A percentile compares a stretch with the other conserved stretches of the same genome.
phyloP scores from a whole-genome alignment of 2,329 filamentous ascomycete species.

The Penicillium sp. region DNA sequence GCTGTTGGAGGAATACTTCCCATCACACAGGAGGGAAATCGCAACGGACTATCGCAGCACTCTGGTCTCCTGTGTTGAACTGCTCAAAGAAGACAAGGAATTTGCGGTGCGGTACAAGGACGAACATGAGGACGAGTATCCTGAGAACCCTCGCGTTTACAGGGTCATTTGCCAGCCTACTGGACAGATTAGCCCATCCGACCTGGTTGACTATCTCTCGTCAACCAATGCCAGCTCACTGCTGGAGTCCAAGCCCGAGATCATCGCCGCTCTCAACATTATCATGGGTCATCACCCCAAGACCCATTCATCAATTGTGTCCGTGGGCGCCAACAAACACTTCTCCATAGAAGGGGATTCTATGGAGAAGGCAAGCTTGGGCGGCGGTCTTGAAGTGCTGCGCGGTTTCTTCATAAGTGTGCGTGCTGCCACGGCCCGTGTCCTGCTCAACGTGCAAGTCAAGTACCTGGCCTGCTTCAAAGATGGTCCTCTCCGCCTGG shows the following conservation, averaged over 20 bases:
- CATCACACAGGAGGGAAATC: conserved; percentile 25
- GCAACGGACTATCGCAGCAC: conserved; percentile 43
- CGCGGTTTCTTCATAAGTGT: conserved; percentile 64
- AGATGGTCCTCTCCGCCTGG: conserved; percentile 38
- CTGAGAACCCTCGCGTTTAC: conserved; percentile 33
- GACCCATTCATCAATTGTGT: conserved; percentile 39
- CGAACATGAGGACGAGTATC: conserved; percentile 36
- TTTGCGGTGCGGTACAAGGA: conserved; percentile 36
- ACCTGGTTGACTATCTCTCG: conserved; percentile 47
- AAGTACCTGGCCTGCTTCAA: conserved; percentile 60
- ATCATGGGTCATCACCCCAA: conserved; percentile 53
- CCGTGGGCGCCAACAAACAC: conserved; percentile 55
- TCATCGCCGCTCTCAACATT: conserved; percentile 60
- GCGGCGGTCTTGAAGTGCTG: conserved; percentile 54
- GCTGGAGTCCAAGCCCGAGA: conserved; percentile 49
- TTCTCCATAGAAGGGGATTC: conserved; percentile 43
- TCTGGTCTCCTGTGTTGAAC: conserved; percentile 33
- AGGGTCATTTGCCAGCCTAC: conserved; percentile 36
- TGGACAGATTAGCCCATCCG: conserved; percentile 34
- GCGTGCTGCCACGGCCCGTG: conserved; percentile 56
- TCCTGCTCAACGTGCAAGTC: conserved; percentile 64
- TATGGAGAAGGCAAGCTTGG: conserved; percentile 43
- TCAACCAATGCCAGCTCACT: conserved; percentile 34
- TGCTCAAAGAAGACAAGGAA: conserved; percentile 20
- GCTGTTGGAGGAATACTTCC: conserved; percentile 42